Percentiles rank a stretch among this genome's conserved stretches.
Evolutionary conservation across 2,329 filamentous ascomycete species (phyloP).

Genomic region (Exophiala phaeomuriformis): DNA sequence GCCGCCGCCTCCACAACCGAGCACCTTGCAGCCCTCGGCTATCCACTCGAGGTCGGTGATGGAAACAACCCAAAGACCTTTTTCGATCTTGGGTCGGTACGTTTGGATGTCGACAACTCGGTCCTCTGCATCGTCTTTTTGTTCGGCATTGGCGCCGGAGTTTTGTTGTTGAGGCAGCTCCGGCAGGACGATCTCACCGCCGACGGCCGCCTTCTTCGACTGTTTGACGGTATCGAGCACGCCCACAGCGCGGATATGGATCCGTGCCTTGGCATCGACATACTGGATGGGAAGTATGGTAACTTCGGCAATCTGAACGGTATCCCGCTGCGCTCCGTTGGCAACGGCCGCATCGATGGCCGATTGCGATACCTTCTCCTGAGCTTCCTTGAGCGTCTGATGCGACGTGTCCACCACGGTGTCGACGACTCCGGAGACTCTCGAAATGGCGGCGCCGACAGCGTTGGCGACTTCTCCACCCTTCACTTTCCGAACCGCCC

Average conservation of each 20-base stretch:
- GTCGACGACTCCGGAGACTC: conserved; percentile 39
- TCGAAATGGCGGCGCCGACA: conserved; percentile 56
- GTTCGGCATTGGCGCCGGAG: not conserved
- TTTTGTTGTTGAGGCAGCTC: not conserved
- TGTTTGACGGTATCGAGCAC: conserved; percentile 25
- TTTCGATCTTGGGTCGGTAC: conserved; percentile 24
- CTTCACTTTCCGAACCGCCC: conserved; percentile 49
- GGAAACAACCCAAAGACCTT: conserved; percentile 38
- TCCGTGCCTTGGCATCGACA: conserved; percentile 28
- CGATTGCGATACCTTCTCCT: conserved; percentile 1
- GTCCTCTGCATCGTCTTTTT: not conserved
- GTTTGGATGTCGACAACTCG: conserved; percentile 25
- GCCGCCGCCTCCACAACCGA: conserved; percentile 45
- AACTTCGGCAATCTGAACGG: conserved; percentile 35
- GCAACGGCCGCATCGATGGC: conserved; percentile 33
- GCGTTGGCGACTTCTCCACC: conserved; percentile 58
- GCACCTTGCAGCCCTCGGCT: conserved; percentile 42
- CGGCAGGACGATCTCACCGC: not conserved
- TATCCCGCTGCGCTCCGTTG: conserved; percentile 28
- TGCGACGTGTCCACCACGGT: conserved; percentile 9
- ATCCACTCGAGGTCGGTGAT: conserved; percentile 43
- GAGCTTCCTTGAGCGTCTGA: conserved; percentile 10
- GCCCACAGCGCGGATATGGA: conserved; percentile 31
- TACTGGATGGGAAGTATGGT: conserved; percentile 35
- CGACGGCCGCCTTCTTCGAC: conserved; percentile 1